These are phyloP conservation scores for Curvularia eragrostidis DNA, from an alignment of 2,329 filamentous ascomycete genomes.

Conservation along the genomic window DNA sequence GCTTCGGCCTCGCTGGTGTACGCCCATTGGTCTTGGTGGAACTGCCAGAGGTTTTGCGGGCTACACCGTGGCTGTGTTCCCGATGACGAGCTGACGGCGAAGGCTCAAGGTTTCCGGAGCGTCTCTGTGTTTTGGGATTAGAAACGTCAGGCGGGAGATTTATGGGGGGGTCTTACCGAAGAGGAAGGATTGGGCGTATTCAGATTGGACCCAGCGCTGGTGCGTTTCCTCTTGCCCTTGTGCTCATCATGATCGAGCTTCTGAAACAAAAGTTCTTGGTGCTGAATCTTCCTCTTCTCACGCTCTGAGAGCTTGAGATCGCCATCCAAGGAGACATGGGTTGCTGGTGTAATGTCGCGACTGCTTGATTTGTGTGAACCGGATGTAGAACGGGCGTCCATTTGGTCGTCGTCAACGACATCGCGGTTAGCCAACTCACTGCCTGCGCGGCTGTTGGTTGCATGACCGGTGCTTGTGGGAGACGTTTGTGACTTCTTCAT, in stretches of 20 bases:
- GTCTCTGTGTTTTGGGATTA: slow-evolving; percentile 43
- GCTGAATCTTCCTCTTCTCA: slow-evolving; percentile 68
- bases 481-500: slow-evolving; percentile 59
- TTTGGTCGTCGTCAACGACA: slow-evolving; percentile 62
- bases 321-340: slow-evolving; percentile 57
- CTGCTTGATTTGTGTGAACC: slow-evolving; percentile 65
- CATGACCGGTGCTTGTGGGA: slow-evolving; percentile 60
- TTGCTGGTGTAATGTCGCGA: slow-evolving; percentile 67
- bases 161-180: slow-evolving; percentile 46
- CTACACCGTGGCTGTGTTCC: slow-evolving; percentile 45
- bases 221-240: slow-evolving; percentile 61
- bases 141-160: slow-evolving; percentile 23
- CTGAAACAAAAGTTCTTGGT: slow-evolving; percentile 67
- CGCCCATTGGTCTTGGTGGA: slow-evolving; percentile 51
- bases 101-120: slow-evolving; percentile 45
- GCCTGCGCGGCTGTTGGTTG: slow-evolving; percentile 64
- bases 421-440: slow-evolving; percentile 62
- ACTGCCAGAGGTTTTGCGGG: slow-evolving; percentile 45
- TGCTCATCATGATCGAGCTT: slow-evolving; percentile 65
- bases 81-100: slow-evolving; percentile 47
- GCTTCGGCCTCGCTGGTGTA: slow-evolving; percentile 36
- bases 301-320: slow-evolving; percentile 64
- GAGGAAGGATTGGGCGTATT: slow-evolving; percentile 57
- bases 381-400: slow-evolving; percentile 63
- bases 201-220: slow-evolving; percentile 61